Evolutionary conservation across 305 asterid species (phyloP).

Genomic region (Solanum hybrid): DNA sequence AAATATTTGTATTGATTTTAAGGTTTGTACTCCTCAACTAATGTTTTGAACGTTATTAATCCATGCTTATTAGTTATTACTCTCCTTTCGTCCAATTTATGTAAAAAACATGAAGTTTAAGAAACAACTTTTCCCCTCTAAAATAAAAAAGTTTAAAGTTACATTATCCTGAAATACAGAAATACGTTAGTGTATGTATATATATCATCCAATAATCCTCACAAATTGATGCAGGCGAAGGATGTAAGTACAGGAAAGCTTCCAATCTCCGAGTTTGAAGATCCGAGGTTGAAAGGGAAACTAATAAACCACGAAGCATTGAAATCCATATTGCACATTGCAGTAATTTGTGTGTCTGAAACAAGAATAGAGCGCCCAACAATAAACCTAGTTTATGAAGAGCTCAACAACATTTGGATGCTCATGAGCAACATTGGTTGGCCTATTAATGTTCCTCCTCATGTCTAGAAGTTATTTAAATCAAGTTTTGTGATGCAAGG

Average conservation of each 20-base stretch:
- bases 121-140: neutral
- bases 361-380: slow-evolving; percentile 68
- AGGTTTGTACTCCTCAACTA: neutral
- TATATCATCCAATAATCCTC: neutral
- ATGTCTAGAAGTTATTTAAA: neutral
- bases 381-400: slow-evolving; percentile 46
- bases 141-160: neutral
- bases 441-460: neutral
- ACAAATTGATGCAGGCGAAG: slow-evolving; percentile 46
- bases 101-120: neutral
- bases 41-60: neutral
- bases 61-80: neutral
- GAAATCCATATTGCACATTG: slow-evolving; percentile 58
- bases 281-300: slow-evolving; percentile 36
- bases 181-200: neutral
- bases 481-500: neutral
- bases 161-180: neutral
- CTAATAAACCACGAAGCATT: slow-evolving; percentile 33
- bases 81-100: neutral
- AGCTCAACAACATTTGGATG: slow-evolving; percentile 53
- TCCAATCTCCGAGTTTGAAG: slow-evolving; percentile 56
- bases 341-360: slow-evolving; percentile 55
- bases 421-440: slow-evolving; percentile 11
- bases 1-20: neutral
- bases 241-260: slow-evolving; percentile 55